Base-by-base conservation (phyloP, 2,329 filamentous ascomycete species). In the Paecilomyces sp. region DNA sequence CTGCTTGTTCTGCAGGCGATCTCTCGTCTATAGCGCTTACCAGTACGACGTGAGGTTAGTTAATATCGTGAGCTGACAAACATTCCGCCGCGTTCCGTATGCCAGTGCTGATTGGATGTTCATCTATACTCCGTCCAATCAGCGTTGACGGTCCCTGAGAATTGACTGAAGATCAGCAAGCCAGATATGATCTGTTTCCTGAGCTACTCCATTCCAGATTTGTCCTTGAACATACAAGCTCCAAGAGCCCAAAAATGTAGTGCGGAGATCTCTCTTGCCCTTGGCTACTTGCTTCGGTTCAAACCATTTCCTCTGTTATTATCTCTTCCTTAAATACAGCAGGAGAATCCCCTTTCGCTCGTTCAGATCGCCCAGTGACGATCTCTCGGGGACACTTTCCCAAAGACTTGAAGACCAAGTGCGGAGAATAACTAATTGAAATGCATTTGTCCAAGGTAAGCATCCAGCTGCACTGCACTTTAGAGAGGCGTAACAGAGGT, bases 371-470 rank as follows among this genome's bases (percentile, higher is more conserved):
- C 9, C 7, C 36, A 47, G 13, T 9, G 41, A 47, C 41, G 15
- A 22, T 22, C 8, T n/a, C 18, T 18, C 41, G 18, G n/a, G n/a
- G n/a, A 9, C n/a, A 18, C n/a, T 47, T 47, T 18, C 41, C 8
- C 4, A 18, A 9, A n/a, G 18, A 18, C 22, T 47, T 9, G n/a
- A 7, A 18, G 3, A 6, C 13, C 36, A 15, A 11, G 13, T 12
- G 36, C 8, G 34, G 34, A n/a, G 25, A 28, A 28, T 28, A 28
- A 41, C n/a, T 41, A 47, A 47, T 8, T 15, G 41, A 63, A 30
- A 63, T 64, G 63, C 56, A 59, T 57, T 59, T 62, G 58, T 58
- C 60, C 30, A 62, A 57, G 47, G 62, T 65, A 34, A 61, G 61
- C 52, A 15, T n/a, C 6, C 6, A 22, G 28, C 25, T 53, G 22